Evolutionary conservation across 768 basidiomycete species (phyloP).

Genomic region (Leucosporidium creatinivorum): DNA sequence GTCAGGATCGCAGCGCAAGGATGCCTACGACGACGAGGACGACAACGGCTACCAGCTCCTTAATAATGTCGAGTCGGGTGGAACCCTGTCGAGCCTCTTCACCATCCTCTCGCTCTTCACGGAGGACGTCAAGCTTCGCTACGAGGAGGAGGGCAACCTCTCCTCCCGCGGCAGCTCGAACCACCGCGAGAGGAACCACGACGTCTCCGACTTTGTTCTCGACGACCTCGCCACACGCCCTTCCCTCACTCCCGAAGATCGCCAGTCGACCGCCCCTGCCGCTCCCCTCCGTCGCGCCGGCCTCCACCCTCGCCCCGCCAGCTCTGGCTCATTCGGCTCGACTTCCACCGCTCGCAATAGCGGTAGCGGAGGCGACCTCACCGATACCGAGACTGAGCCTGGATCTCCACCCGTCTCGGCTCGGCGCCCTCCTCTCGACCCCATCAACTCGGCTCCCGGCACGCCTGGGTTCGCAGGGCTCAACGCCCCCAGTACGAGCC

Average conservation of each 20-base stretch:
- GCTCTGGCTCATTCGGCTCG: background rate
- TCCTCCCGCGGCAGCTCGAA: background rate
- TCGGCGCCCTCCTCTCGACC: conserved; percentile 1
- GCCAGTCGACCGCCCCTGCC: background rate
- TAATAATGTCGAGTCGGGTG: conserved; percentile 92
- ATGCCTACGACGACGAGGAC: conserved; percentile 69
- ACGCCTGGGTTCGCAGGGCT: background rate
- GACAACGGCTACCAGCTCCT: conserved; percentile 94
- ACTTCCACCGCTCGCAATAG: background rate
- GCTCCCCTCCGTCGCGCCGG: background rate
- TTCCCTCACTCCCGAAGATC: background rate
- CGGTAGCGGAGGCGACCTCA: background rate
- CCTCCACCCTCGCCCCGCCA: background rate
- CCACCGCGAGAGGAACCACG: background rate
- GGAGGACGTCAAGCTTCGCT: conserved; percentile 60
- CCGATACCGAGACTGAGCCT: background rate
- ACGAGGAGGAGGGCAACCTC: conserved; percentile 56
- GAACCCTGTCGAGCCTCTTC: conserved; percentile 90
- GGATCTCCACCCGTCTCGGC: background rate
- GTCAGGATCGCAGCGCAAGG: conserved; percentile 30
- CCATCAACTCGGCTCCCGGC: conserved; percentile 3
- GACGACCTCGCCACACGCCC: conserved; percentile 2
- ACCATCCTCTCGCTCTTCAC: conserved; percentile 96
- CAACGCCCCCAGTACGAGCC: background rate
- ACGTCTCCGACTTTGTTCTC: conserved; percentile 18